These are phyloP conservation scores for Daldinia bambusicola DNA, from an alignment of 495 filamentous ascomycete genomes.

Conservation along the genomic window DNA sequence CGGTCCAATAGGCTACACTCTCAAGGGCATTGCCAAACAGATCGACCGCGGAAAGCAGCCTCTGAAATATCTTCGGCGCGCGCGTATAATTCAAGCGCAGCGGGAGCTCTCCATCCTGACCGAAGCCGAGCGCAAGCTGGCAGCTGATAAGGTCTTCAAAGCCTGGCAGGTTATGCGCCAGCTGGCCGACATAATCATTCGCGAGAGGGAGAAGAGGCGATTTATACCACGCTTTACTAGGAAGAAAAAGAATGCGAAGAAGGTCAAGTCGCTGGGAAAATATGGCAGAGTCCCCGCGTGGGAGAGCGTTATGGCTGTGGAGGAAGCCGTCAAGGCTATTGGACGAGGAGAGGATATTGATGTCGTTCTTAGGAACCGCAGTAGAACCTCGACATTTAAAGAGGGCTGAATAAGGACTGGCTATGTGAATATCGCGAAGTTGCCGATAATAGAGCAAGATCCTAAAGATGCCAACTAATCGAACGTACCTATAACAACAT, in stretches of 20 bases:
- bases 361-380: slow-evolving; percentile 16
- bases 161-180: slow-evolving; percentile 59
- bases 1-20: slow-evolving; percentile 70
- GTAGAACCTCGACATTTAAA: not conserved
- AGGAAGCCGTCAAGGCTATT: slow-evolving; percentile 55
- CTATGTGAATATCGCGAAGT: not conserved
- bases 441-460: not conserved
- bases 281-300: slow-evolving; percentile 52
- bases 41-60: slow-evolving; percentile 59
- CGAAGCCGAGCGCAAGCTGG: slow-evolving; percentile 45
- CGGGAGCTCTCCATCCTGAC: slow-evolving; percentile 49
- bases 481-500: not conserved
- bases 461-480: not conserved
- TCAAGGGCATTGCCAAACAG: slow-evolving; percentile 72
- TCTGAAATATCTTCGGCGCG: slow-evolving; percentile 58
- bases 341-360: slow-evolving; percentile 46
- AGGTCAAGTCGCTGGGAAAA: slow-evolving; percentile 29
- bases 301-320: slow-evolving; percentile 57
- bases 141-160: slow-evolving; percentile 42
- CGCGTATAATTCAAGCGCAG: slow-evolving; percentile 60
- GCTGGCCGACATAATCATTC: slow-evolving; percentile 52
- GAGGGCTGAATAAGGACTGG: slow-evolving; percentile 4
- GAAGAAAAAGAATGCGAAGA: slow-evolving; percentile 45
- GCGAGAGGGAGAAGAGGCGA: slow-evolving; percentile 49
- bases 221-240: slow-evolving; percentile 44